phyloP scores from a whole-genome alignment of 2,329 filamentous ascomycete genomes.

The Shiraia bambusicola region DNA sequence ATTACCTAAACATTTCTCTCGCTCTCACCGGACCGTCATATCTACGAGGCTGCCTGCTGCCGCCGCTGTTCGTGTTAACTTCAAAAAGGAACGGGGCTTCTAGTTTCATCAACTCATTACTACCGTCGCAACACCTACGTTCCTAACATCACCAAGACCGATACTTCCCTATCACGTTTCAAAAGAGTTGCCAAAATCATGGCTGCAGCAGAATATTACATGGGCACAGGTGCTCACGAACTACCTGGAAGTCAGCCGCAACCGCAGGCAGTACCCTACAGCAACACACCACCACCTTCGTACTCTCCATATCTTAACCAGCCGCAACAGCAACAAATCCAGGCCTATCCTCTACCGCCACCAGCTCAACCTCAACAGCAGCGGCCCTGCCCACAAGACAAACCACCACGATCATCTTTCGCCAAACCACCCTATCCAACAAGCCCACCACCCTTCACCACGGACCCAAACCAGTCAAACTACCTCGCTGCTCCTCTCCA shows the following conservation, averaged over 20 bases:
- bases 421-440: conserved; percentile 14
- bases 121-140: background rate
- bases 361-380: conserved; percentile 8
- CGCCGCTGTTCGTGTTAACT: too few relatives aligned
- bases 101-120: too few relatives aligned
- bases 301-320: conserved; percentile 28
- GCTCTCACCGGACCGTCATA: too few relatives aligned
- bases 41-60: too few relatives aligned
- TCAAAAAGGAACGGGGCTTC: too few relatives aligned
- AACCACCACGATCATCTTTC: conserved; percentile 6
- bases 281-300: conserved; percentile 18
- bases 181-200: conserved; percentile 18
- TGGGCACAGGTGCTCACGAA: conserved; percentile 26
- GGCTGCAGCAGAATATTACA: conserved; percentile 40
- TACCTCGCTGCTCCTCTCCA: conserved; percentile 32
- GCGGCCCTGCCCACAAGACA: conserved; percentile 4
- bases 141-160: background rate
- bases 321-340: conserved; percentile 21
- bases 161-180: background rate
- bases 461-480: conserved; percentile 12
- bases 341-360: conserved; percentile 21
- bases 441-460: conserved; percentile 4
- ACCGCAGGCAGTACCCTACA: conserved; percentile 12
- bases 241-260: conserved; percentile 20
- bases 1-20: too few relatives aligned